phyloP scores from a whole-genome alignment of 306 rosid genomes.

The Vigna hirtella region DNA sequence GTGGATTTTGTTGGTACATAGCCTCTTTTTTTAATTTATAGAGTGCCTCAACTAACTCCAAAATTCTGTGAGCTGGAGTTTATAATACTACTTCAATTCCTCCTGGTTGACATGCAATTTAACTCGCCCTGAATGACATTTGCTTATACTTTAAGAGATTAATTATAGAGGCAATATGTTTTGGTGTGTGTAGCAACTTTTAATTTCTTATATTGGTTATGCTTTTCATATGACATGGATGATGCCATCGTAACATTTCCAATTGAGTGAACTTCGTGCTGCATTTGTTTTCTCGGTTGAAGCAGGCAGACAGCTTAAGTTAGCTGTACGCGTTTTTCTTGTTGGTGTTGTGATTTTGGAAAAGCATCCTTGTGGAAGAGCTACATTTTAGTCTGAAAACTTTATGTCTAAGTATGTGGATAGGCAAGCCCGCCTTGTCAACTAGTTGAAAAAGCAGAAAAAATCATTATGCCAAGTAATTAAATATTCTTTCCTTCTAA shows the following conservation, averaged over 20 bases:
- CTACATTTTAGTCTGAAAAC: slow-evolving; percentile 21
- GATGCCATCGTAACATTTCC: slow-evolving; percentile 4
- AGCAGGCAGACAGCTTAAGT: slow-evolving; percentile 24
- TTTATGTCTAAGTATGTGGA: not conserved
- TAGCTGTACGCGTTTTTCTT: slow-evolving; percentile 15
- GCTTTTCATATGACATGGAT: not conserved
- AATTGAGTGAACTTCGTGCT: slow-evolving; percentile 1
- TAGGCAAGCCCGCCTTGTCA: not conserved
- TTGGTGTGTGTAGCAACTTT: slow-evolving; percentile 20
- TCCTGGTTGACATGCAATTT: slow-evolving; percentile 20
- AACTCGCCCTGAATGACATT: not conserved
- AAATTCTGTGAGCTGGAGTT: slow-evolving; percentile 24
- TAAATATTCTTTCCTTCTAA: not conserved
- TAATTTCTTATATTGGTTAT: not conserved
- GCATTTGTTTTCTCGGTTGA: slow-evolving; percentile 29
- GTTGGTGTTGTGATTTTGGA: not conserved
- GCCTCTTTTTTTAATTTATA: not conserved
- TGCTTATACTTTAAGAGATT: not conserved
- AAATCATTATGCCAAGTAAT: not conserved
- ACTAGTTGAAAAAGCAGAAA: slow-evolving; percentile 11
- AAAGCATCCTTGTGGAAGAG: slow-evolving; percentile 22
- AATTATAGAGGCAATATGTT: slow-evolving; percentile 6
- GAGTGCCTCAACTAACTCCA: not conserved
- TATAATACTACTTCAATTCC: slow-evolving; percentile 7
- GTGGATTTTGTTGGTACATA: not conserved